A percentile compares a stretch with the other conserved stretches of the same genome.
These are phyloP conservation scores for Ogataea neopini DNA, from an alignment of 805 yeast genomes.

Conservation along the genomic window DNA sequence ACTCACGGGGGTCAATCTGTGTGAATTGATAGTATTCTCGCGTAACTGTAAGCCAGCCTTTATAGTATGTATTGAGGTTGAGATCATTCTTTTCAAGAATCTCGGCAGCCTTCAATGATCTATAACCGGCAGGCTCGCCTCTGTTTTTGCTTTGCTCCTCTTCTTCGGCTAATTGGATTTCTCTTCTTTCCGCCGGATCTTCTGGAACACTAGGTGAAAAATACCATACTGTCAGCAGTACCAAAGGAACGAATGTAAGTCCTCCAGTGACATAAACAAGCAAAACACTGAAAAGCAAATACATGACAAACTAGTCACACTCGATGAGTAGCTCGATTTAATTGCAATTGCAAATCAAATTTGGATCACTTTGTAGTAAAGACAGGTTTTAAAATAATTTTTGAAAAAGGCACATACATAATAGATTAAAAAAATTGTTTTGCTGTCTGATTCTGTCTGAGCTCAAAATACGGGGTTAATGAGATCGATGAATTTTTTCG, in stretches of 20 bases:
- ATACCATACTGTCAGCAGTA: constrained; percentile 43
- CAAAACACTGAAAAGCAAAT: constrained; percentile 36
- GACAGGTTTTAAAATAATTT: neutral
- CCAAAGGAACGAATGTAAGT: constrained; percentile 69
- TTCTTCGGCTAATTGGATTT: constrained; percentile 32
- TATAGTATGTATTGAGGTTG: constrained; percentile 63
- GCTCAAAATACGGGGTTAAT: neutral
- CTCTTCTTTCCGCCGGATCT: constrained; percentile 25
- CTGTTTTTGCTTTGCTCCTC: constrained; percentile 26
- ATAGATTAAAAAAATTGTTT: neutral
- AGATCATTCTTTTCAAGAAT: constrained; percentile 58
- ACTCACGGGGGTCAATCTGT: constrained; percentile 34
- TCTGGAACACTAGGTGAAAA: constrained; percentile 37
- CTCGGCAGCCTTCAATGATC: constrained; percentile 56
- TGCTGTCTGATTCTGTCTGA: constrained; percentile 3
- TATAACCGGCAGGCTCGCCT: constrained; percentile 32
- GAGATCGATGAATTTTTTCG: neutral
- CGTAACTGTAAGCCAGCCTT: constrained; percentile 87
- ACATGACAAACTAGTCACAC: constrained; percentile 10
- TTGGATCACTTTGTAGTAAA: neutral
- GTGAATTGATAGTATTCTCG: constrained; percentile 66
- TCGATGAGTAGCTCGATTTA: neutral
- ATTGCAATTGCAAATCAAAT: neutral
- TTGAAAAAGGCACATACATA: neutral
- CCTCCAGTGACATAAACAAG: constrained; percentile 74